Conservation (phyloP, 2,329 filamentous ascomycete species). For the Diaporthe capsici region DNA sequence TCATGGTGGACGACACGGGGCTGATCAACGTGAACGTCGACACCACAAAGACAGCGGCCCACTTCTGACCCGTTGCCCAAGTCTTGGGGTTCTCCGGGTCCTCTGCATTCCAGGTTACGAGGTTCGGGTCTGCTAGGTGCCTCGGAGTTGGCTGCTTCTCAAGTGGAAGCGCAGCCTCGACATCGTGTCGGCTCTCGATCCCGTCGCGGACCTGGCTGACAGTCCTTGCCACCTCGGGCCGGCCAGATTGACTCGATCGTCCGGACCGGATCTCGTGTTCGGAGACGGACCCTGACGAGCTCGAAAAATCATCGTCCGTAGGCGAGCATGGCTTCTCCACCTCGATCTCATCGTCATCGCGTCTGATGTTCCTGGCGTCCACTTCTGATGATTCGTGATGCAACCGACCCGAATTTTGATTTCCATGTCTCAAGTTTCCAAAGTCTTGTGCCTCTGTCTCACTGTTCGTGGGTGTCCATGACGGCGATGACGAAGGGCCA, state of each 20-base stretch:
- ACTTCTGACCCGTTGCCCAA: constrained; percentile 43
- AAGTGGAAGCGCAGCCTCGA: constrained; percentile 50
- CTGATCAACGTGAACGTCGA: constrained; percentile 67
- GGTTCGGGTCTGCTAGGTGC: constrained; percentile 35
- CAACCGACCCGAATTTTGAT: background rate
- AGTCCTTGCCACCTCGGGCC: constrained; percentile 48
- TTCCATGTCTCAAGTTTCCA: background rate
- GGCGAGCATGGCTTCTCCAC: constrained; percentile 12
- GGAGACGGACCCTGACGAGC: constrained; percentile 6
- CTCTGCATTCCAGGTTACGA: constrained; percentile 44
- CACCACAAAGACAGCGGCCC: constrained; percentile 49
- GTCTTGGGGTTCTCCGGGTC: constrained; percentile 46
- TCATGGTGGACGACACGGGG: constrained; percentile 64
- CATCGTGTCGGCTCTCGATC: constrained; percentile 54
- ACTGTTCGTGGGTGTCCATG: background rate
- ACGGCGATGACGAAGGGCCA: constrained; percentile 1
- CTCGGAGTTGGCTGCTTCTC: constrained; percentile 36
- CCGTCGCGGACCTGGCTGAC: constrained; percentile 58
- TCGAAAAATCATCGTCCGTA: constrained; percentile 9
- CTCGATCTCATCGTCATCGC: background rate
- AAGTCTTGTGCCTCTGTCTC: constrained; percentile 1
- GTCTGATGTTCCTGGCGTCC: background rate
- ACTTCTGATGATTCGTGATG: background rate
- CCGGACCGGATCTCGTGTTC: constrained; percentile 2
- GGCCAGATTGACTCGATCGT: constrained; percentile 12